These are phyloP conservation scores for Aspergillus panamensis DNA, from an alignment of 495 filamentous ascomycete genomes.

Conservation along the genomic window DNA sequence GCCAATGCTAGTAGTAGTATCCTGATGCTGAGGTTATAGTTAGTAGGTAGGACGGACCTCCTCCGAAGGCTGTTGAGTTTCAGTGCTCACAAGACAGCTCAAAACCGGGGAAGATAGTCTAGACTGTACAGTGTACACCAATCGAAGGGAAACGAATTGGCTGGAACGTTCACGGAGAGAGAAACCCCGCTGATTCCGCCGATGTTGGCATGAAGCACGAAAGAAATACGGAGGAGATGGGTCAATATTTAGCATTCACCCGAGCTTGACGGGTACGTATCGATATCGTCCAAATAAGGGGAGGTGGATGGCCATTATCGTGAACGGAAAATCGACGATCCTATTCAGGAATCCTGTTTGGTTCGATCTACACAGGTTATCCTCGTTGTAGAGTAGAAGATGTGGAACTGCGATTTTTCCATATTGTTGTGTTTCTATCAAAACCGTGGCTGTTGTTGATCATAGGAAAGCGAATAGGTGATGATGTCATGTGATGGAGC, in stretches of 20 bases:
- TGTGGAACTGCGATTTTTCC: not conserved
- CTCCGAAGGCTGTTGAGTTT: not conserved
- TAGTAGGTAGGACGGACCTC: not conserved
- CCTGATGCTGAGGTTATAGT: not conserved
- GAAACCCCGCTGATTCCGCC: slow-evolving; percentile 30
- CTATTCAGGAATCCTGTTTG: not conserved
- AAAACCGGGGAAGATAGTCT: slow-evolving; percentile 4
- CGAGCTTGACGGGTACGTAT: not conserved
- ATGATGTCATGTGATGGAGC: slow-evolving; percentile 31
- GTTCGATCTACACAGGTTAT: not conserved
- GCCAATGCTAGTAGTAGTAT: too few species aligned
- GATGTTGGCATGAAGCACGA: slow-evolving; percentile 30
- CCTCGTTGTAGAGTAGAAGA: not conserved
- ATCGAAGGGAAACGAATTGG: slow-evolving; percentile 27
- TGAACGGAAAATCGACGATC: not conserved
- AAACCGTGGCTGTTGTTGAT: not conserved
- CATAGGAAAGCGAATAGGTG: slow-evolving; percentile 1
- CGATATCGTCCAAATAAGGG: slow-evolving; percentile 3
- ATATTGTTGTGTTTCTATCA: too few species aligned
- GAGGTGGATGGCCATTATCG: not conserved
- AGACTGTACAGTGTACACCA: not conserved
- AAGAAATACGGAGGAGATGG: slow-evolving; percentile 40
- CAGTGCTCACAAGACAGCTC: not conserved
- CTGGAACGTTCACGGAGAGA: slow-evolving; percentile 28
- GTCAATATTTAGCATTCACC: slow-evolving; percentile 23